Base-by-base conservation (phyloP, 148 eudicot genomes). In the Nepenthes gracilis region DNA sequence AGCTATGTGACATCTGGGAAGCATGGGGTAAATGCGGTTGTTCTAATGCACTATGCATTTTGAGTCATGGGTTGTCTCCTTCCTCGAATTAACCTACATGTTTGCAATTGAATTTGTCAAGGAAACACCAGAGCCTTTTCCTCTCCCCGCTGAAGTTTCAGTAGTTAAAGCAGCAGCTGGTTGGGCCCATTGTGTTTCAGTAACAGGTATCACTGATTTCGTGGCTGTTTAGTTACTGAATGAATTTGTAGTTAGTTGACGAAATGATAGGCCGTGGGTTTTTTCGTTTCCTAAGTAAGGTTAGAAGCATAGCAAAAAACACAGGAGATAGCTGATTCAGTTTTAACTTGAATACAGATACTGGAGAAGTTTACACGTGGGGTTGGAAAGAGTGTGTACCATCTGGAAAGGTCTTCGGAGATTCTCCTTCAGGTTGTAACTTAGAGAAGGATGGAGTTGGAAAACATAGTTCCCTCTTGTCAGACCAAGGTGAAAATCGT, bases 361-460 rank as follows among this genome's bases (percentile, higher is more conserved):
- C 60, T 47, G 88, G 84, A 47, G 95, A 86, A 72, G 95, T 88
- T 52, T 88, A 84, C 70, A 84, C 99, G 2, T 93, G 99, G 99
- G 99, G 99, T 63, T 93, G 98, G 99, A 93, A 83, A 78, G 99
- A 93, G 65, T 88, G 99, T 70, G 77, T 93, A 55, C 99, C 99
- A 9, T 82, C 95, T 32, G 99, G 96, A 15, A 93, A 84, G 80
- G 77, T 93, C 12, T 68, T 86, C 43, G 92, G 83, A 54, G 92
- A 83, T 51, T 64, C 88, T 65, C 59, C 90, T 12, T 40, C 70
- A 12, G 93, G 74, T 50, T 71, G 59, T 72, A 71, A 49, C 67
- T 64, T 55, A 57, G 96, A 86, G 65, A 85, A 81, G 71, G 87
- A 91, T 54, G 66, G 55, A 43, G 54, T 45, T 37, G 89, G 83